phyloP scores from a whole-genome alignment of 805 yeast species.

The Yamadazyma olivae region DNA sequence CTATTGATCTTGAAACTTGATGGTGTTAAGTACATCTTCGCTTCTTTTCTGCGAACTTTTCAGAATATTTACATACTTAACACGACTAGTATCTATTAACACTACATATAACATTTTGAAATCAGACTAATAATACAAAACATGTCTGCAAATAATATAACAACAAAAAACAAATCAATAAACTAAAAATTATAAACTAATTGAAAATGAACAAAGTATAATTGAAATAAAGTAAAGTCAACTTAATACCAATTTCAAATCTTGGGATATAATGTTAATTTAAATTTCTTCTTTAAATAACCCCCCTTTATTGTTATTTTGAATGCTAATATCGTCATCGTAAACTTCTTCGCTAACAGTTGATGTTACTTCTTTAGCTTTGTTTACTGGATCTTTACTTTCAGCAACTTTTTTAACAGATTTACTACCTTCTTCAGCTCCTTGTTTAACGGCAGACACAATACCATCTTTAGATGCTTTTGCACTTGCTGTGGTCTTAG shows the following conservation, averaged over 20 bases:
- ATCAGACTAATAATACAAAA: constrained; percentile 6
- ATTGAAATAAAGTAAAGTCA: too few relatives aligned
- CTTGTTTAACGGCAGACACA: constrained; percentile 2
- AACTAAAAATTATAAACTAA: too few relatives aligned
- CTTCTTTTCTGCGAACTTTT: neutral
- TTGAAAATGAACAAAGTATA: too few relatives aligned
- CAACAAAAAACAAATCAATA: too few relatives aligned
- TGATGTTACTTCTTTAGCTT: constrained; percentile 6
- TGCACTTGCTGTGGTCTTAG: constrained; percentile 7
- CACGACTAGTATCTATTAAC: constrained; percentile 1
- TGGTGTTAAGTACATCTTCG: constrained; percentile 1
- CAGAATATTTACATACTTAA: too few relatives aligned
- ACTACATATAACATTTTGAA: neutral
- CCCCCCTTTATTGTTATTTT: constrained; percentile 30
- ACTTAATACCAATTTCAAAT: too few relatives aligned
- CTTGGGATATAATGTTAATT: too few relatives aligned
- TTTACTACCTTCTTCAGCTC: constrained; percentile 4
- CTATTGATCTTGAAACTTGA: constrained; percentile 26
- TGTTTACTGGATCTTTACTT: neutral
- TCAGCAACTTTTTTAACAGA: neutral
- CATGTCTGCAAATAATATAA: too few relatives aligned
- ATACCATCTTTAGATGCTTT: neutral
- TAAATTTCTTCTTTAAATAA: constrained; percentile 42
- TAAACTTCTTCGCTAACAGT: constrained; percentile 13
- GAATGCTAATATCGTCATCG: constrained; percentile 28